Percentiles rank a stretch among this genome's conserved stretches.
phyloP scores from a whole-genome alignment of 345 rosid species.

The Rhodomyrtus tomentosa region DNA sequence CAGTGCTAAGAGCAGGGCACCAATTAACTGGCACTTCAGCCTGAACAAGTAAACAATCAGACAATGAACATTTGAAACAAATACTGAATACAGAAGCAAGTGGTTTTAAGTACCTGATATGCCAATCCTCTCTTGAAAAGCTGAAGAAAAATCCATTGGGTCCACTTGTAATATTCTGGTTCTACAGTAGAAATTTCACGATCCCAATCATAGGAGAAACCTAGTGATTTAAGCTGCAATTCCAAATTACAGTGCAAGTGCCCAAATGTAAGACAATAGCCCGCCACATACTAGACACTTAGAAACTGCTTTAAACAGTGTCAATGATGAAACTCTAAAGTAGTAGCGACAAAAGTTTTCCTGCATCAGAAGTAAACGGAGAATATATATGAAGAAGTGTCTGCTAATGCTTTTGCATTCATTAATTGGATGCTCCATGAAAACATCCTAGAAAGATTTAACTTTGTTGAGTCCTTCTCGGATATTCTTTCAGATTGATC shows the following conservation, averaged over 20 bases:
- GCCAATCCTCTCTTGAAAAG: slow-evolving; percentile 91
- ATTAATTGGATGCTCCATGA: neutral
- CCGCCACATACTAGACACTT: neutral
- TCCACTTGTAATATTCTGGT: slow-evolving; percentile 89
- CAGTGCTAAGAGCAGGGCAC: slow-evolving; percentile 99
- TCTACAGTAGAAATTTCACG: slow-evolving; percentile 90
- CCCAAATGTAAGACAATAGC: neutral
- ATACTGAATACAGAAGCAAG: neutral
- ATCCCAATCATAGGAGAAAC: slow-evolving; percentile 96
- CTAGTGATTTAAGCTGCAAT: slow-evolving; percentile 78
- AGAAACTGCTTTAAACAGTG: neutral
- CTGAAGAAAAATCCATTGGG: slow-evolving; percentile 98
- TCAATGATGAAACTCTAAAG: neutral
- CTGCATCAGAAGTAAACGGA: neutral
- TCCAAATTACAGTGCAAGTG: neutral
- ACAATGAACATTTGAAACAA: neutral
- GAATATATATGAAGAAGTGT: neutral
- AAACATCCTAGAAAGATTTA: neutral
- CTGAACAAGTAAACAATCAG: slow-evolving; percentile 13
- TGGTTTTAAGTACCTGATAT: slow-evolving; percentile 52
- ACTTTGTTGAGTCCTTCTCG: neutral
- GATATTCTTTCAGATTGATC: neutral
- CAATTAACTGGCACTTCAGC: slow-evolving; percentile 98
- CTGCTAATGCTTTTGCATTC: neutral
- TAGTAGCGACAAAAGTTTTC: neutral